phyloP scores from a whole-genome alignment of 1,284 basidiomycete genomes.

The Trichosporon sp. region DNA sequence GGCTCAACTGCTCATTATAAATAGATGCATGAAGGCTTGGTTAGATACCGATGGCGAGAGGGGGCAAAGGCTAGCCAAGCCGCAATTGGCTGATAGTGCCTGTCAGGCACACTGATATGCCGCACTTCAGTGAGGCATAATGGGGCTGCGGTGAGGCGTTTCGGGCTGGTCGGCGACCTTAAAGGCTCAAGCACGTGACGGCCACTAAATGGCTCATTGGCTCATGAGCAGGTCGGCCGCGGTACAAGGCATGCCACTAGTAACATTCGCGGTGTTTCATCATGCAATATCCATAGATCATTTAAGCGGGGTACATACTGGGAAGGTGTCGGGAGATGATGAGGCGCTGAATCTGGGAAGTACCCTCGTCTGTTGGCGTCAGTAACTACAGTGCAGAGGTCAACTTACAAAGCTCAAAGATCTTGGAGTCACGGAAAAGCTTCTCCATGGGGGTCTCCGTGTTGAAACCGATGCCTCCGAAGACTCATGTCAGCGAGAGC shows the following conservation, averaged over 20 bases:
- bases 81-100: conserved; percentile 17
- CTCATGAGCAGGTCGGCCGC: background rate
- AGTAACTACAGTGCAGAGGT: background rate
- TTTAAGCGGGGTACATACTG: conserved; percentile 51
- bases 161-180: background rate
- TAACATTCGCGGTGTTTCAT: background rate
- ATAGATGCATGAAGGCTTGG: background rate
- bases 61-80: background rate
- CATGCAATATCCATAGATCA: background rate
- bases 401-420: conserved; percentile 58
- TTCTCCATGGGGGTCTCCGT: conserved; percentile 63
- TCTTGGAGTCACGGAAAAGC: conserved; percentile 60
- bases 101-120: conserved; percentile 22
- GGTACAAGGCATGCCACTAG: no score
- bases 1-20: background rate
- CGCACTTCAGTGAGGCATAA: conserved; percentile 12
- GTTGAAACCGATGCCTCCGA: conserved; percentile 61
- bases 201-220: background rate
- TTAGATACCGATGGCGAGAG: background rate
- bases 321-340: conserved; percentile 55
- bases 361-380: conserved; percentile 49
- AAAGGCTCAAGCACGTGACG: background rate
- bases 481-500: conserved; percentile 39
- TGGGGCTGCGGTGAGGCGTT: background rate
- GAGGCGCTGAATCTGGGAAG: conserved; percentile 57